Conservation (phyloP, 345 rosid species). For the Geranium rotundifolium region DNA sequence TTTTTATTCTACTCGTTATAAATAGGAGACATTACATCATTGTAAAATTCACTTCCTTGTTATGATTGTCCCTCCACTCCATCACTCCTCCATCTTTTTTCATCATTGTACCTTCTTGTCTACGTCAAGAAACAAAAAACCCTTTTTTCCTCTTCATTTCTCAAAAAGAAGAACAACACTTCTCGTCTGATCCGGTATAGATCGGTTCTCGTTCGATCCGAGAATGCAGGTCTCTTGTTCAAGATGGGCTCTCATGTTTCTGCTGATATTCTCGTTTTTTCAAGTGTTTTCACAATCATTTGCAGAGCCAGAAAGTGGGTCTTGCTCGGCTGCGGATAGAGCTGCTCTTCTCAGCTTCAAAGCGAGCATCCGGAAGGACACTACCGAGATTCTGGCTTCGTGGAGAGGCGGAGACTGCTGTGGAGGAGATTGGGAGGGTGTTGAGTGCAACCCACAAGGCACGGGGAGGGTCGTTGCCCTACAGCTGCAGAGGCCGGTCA, state of each 20-base stretch:
- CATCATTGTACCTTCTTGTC: slow-evolving; percentile 70
- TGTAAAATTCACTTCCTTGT: slow-evolving; percentile 21
- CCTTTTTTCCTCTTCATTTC: slow-evolving; percentile 3
- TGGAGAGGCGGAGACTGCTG: slow-evolving; percentile 79
- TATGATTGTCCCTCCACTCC: slow-evolving; percentile 9
- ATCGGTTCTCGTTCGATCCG: too few species aligned
- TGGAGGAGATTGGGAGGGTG: slow-evolving; percentile 86
- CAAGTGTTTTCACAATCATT: slow-evolving; percentile 17
- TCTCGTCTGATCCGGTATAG: slow-evolving; percentile 26
- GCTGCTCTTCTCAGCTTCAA: slow-evolving; percentile 69
- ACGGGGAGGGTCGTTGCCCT: slow-evolving; percentile 59
- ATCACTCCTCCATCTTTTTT: slow-evolving; percentile 9
- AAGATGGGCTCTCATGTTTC: slow-evolving; percentile 40
- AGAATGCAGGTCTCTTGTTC: slow-evolving; percentile 47
- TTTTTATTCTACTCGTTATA: slow-evolving; percentile 15
- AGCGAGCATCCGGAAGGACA: slow-evolving; percentile 54
- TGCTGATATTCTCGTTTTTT: slow-evolving; percentile 24
- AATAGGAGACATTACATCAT: slow-evolving; percentile 20
- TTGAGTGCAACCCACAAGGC: slow-evolving; percentile 43
- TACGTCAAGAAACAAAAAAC: slow-evolving; percentile 41
- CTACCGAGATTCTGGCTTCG: slow-evolving; percentile 49
- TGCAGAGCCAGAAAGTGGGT: slow-evolving; percentile 16
- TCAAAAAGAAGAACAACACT: not conserved
- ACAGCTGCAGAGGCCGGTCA: slow-evolving; percentile 36
- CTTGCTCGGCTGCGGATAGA: slow-evolving; percentile 58